Percentiles rank a stretch among this genome's conserved stretches.
These are phyloP conservation scores for Ramaria rubella DNA, from an alignment of 768 basidiomycete genomes.

Conservation along the genomic window DNA sequence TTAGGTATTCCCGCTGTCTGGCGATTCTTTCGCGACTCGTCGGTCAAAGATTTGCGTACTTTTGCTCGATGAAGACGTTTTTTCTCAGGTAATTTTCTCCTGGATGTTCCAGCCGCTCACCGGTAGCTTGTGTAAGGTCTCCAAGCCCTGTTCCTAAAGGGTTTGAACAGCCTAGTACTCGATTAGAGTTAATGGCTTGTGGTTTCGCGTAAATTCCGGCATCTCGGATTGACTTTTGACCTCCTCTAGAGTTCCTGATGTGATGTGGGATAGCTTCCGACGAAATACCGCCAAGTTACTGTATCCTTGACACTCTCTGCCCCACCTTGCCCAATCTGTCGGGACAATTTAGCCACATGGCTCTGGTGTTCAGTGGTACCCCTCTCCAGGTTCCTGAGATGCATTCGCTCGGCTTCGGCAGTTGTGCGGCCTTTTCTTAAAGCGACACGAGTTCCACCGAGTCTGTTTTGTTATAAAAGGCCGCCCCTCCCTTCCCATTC, in stretches of 20 bases:
- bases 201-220: slow-evolving; percentile 5
- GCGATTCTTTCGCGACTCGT: too few species aligned
- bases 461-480: not conserved
- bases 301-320: not conserved
- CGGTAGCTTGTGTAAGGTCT: too few species aligned
- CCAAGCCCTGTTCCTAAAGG: too few species aligned
- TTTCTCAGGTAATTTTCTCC: too few species aligned
- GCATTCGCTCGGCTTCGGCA: not conserved
- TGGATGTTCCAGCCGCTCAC: too few species aligned
- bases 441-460: not conserved
- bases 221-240: slow-evolving; percentile 1
- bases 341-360: slow-evolving; percentile 1
- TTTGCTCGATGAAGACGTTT: too few species aligned
- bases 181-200: not conserved
- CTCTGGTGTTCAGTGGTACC: not conserved
- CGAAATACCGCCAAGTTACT: too few species aligned
- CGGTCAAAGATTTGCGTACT: too few species aligned
- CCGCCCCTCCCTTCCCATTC: not conserved
- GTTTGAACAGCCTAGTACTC: not conserved
- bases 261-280: too few species aligned
- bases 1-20: too few species aligned
- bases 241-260: slow-evolving; percentile 4
- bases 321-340: too few species aligned
- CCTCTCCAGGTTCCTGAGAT: not conserved
- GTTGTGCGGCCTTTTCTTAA: slow-evolving; percentile 4